These are phyloP conservation scores for Pseudogymnoascus sp. DNA, from an alignment of 2,329 filamentous ascomycete genomes.

Conservation along the genomic window DNA sequence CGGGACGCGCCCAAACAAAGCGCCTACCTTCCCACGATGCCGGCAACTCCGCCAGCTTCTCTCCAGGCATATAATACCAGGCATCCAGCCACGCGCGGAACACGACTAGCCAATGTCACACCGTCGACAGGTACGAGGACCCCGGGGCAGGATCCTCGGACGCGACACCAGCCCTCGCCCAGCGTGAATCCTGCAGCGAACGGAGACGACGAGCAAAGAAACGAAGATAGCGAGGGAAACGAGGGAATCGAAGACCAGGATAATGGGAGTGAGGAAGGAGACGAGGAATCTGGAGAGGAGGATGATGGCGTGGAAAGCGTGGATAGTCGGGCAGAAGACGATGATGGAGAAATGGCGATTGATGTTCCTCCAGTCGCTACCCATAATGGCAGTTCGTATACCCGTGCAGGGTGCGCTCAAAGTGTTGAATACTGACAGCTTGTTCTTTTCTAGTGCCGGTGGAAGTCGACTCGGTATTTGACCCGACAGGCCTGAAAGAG, in stretches of 20 bases:
- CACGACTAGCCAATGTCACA: neutral
- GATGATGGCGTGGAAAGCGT: conserved; percentile 13
- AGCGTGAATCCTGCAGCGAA: conserved; percentile 12
- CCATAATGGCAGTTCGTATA: neutral
- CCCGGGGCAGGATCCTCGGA: neutral
- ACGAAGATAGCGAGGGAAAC: conserved; percentile 15
- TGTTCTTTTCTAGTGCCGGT: conserved; percentile 21
- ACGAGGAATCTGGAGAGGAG: conserved; percentile 19
- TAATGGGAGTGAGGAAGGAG: conserved; percentile 14
- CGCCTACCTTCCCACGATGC: neutral
- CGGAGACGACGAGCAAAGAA: conserved; percentile 13
- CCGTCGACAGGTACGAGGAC: conserved; percentile 1
- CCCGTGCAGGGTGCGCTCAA: conserved; percentile 20
- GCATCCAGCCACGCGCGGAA: neutral
- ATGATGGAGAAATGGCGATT: conserved; percentile 26
- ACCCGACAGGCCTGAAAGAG: conserved; percentile 61
- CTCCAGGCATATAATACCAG: conserved; percentile 3
- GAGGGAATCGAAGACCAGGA: conserved; percentile 17
- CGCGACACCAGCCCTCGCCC: neutral
- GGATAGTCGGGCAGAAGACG: conserved; percentile 21
- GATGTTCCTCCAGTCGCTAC: conserved; percentile 14
- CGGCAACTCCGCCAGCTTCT: neutral
- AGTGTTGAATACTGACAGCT: neutral
- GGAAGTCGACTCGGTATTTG: conserved; percentile 35
- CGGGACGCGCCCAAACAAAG: neutral